These are phyloP conservation scores for Chlorophyllum brunneum DNA, from an alignment of 768 basidiomycete species.

Conservation along the genomic window DNA sequence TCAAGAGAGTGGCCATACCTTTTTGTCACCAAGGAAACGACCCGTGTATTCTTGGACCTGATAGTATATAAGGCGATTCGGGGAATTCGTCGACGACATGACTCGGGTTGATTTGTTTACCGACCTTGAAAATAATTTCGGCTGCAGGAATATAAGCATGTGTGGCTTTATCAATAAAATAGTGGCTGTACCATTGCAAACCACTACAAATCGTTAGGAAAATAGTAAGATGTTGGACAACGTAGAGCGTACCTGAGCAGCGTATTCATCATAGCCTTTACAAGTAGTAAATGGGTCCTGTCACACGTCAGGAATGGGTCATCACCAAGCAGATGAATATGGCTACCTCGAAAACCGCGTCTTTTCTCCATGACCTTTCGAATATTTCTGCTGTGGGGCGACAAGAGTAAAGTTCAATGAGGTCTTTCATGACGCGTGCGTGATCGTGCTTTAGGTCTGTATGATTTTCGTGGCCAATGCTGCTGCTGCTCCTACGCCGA, in stretches of 20 bases:
- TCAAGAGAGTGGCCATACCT: slow-evolving; percentile 29
- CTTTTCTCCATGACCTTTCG: slow-evolving; percentile 45
- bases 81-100: slow-evolving; percentile 53
- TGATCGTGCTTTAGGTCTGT: slow-evolving; percentile 38
- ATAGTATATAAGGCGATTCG: slow-evolving; percentile 57
- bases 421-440: slow-evolving; percentile 48
- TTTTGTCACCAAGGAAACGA: slow-evolving; percentile 48
- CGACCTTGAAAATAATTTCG: slow-evolving; percentile 50
- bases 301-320: background rate
- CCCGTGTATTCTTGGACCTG: slow-evolving; percentile 61
- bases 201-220: slow-evolving; percentile 8
- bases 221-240: background rate
- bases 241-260: slow-evolving; percentile 43
- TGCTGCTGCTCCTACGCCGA: slow-evolving; percentile 31
- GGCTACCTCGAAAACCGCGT: slow-evolving; percentile 53
- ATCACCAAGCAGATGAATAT: background rate
- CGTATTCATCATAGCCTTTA: slow-evolving; percentile 47
- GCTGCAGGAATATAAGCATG: slow-evolving; percentile 29
- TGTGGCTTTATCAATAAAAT: too few species aligned
- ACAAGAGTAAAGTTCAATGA: slow-evolving; percentile 55
- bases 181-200: slow-evolving; percentile 14
- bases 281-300: slow-evolving; percentile 50
- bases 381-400: slow-evolving; percentile 51
- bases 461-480: slow-evolving; percentile 27
- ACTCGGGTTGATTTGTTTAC: slow-evolving; percentile 48